These are phyloP conservation scores for Verticillium isaacii DNA, from an alignment of 2,329 filamentous ascomycete species.

Conservation along the genomic window DNA sequence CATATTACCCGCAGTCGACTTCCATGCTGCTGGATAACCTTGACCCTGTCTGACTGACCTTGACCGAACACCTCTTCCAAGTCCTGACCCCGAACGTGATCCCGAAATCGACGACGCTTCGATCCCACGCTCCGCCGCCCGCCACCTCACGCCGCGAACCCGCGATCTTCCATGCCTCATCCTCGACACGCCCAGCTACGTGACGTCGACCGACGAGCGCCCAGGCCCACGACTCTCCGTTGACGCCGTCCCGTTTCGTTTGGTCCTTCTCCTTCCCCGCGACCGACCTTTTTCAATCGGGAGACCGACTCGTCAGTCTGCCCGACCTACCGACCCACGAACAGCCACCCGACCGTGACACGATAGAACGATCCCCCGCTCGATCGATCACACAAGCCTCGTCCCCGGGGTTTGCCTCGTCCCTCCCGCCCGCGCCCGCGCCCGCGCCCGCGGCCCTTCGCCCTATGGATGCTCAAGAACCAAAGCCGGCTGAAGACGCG, in stretches of 20 bases:
- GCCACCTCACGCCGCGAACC: neutral
- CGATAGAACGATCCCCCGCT: neutral
- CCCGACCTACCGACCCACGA: neutral
- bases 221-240: neutral
- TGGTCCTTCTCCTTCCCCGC: neutral
- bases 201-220: neutral
- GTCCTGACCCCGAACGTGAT: neutral
- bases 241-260: neutral
- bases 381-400: neutral
- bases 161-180: neutral
- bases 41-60: neutral
- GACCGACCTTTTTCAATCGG: neutral
- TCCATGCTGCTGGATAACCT: neutral
- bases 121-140: neutral
- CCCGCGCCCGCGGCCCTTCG: neutral
- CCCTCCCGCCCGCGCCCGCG: neutral
- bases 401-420: neutral
- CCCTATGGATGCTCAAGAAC: conserved; percentile 3
- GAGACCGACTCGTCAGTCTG: neutral
- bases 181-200: neutral
- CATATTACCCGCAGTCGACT: neutral
- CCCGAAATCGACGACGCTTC: neutral
- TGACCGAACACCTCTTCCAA: neutral
- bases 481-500: conserved; percentile 3
- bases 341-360: neutral